Evolutionary conservation across 2,329 filamentous ascomycete species (phyloP).

Genomic region (Cordyceps fumosorosea): DNA sequence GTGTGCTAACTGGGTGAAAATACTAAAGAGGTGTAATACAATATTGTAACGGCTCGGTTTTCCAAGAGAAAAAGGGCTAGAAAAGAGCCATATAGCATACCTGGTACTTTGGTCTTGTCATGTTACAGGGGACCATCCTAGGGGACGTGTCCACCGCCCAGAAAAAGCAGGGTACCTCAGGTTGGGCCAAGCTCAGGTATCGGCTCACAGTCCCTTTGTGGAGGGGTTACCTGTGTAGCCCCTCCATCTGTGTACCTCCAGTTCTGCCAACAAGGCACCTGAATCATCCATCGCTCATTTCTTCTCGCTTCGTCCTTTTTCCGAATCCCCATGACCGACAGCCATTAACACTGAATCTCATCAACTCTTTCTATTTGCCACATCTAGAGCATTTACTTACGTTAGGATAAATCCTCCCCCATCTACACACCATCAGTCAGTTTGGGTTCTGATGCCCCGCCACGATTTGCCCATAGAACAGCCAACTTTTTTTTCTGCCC

Average conservation of each 20-base stretch:
- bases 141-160: background rate
- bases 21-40: background rate
- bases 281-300: too few relatives aligned
- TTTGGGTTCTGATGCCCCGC: background rate
- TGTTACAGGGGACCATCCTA: background rate
- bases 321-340: background rate
- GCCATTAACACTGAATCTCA: background rate
- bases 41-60: background rate
- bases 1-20: background rate
- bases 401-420: background rate
- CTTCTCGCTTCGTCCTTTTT: background rate
- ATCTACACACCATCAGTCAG: background rate
- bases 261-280: background rate
- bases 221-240: background rate
- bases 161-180: background rate
- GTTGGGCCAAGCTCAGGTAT: background rate
- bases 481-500: constrained; percentile 1
- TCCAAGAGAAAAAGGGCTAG: background rate
- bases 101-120: background rate
- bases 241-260: background rate
- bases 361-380: too few relatives aligned
- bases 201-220: background rate
- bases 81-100: background rate
- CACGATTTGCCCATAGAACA: background rate
- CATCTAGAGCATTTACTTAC: background rate